A percentile compares a stretch with the other conserved stretches of the same genome.
Conservation (phyloP, 208 protist species). For the Leishmania major region DNA sequence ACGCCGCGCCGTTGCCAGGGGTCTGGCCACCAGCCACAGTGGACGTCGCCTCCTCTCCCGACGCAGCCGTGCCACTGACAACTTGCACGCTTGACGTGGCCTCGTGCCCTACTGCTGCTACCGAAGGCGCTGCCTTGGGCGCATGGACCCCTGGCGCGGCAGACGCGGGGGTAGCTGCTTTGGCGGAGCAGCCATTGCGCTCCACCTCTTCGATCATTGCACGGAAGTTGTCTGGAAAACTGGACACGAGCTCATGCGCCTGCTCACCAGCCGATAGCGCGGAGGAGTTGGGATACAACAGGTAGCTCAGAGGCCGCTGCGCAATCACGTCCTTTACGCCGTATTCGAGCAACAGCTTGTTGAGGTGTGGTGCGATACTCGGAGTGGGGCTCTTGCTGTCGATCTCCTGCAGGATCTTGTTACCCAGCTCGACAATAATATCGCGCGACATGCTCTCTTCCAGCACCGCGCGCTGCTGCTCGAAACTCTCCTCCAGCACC, state of each 20-base stretch:
- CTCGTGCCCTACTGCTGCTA: not conserved
- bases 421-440: slow-evolving; percentile 80
- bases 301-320: slow-evolving; percentile 81
- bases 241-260: slow-evolving; percentile 71
- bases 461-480: slow-evolving; percentile 78
- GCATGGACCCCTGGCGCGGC: not conserved
- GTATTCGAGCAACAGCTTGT: slow-evolving; percentile 73
- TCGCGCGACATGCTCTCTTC: slow-evolving; percentile 82
- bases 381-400: slow-evolving; percentile 91
- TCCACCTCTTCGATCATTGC: slow-evolving; percentile 84
- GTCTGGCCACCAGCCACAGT: not conserved
- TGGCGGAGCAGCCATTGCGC: slow-evolving; percentile 62
- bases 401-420: slow-evolving; percentile 76
- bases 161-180: no score
- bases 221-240: slow-evolving; percentile 84
- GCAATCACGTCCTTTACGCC: slow-evolving; percentile 79
- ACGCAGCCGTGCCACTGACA: no score
- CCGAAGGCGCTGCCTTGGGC: not conserved
- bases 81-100: not conserved
- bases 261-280: slow-evolving; percentile 50
- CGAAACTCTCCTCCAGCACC: slow-evolving; percentile 82
- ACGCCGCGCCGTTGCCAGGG: not conserved
- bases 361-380: slow-evolving; percentile 80
- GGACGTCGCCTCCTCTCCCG: not conserved
- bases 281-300: slow-evolving; percentile 78